These are phyloP conservation scores for Fusarium euwallaceae DNA, from an alignment of 2,329 filamentous ascomycete species.

Conservation along the genomic window DNA sequence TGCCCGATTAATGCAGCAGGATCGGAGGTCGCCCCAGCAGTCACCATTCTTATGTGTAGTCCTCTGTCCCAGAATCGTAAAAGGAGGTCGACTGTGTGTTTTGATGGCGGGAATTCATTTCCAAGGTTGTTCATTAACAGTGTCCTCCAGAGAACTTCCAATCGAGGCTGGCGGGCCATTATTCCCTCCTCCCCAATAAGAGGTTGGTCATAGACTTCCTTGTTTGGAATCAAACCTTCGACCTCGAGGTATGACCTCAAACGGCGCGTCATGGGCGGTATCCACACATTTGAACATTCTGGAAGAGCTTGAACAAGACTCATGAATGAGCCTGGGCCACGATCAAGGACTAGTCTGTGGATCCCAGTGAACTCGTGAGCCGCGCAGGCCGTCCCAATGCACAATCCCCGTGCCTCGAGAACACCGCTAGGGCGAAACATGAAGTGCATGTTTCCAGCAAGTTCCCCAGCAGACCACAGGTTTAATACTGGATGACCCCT, in stretches of 20 bases:
- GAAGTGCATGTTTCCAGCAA: neutral
- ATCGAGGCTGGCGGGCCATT: neutral
- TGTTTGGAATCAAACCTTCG: neutral
- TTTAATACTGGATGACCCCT: neutral
- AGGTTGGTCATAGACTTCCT: neutral
- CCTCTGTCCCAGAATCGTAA: neutral
- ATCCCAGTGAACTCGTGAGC: neutral
- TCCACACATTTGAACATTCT: neutral
- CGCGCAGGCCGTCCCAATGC: neutral
- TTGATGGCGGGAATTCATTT: neutral
- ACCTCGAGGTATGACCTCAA: neutral
- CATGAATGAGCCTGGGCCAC: neutral
- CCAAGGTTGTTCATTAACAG: accelerated
- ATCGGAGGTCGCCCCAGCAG: neutral
- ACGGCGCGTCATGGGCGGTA: neutral
- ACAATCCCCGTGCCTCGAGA: neutral
- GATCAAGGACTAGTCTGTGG: neutral
- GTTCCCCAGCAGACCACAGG: neutral
- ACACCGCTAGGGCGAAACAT: neutral
- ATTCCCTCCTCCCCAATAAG: neutral
- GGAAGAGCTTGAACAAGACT: neutral
- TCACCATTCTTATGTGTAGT: neutral
- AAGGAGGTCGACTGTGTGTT: neutral
- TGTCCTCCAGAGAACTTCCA: neutral
- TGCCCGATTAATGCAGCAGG: neutral